Percentiles rank a stretch among this genome's conserved stretches.
phyloP scores from a whole-genome alignment of 345 rosid species.

The Citrus unshiu region DNA sequence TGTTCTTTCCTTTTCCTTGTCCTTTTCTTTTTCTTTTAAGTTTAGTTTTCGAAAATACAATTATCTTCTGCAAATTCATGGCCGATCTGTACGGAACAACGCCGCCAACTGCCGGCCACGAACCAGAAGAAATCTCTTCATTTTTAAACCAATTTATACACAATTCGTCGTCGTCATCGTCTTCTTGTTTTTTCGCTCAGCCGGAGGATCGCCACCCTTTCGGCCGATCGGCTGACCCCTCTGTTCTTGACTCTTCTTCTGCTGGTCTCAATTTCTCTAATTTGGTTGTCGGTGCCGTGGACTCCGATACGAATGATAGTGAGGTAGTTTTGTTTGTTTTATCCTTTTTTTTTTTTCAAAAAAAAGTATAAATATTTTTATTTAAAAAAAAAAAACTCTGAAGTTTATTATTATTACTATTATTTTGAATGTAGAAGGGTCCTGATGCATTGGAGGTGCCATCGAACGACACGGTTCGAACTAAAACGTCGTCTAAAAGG shows the following conservation, averaged over 20 bases:
- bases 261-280: constrained; percentile 22
- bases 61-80: constrained; percentile 24
- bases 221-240: constrained; percentile 11
- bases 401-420: not conserved
- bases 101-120: constrained; percentile 28
- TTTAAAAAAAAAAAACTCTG: not conserved
- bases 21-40: not conserved
- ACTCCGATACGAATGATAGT: constrained; percentile 31
- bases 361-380: not conserved
- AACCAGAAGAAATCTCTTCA: constrained; percentile 46
- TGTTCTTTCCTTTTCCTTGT: not conserved
- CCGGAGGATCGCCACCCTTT: constrained; percentile 22
- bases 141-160: constrained; percentile 46
- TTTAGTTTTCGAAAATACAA: not conserved
- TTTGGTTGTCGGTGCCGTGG: not conserved
- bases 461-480: constrained; percentile 20
- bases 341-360: no score
- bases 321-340: constrained; percentile 25
- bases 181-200: constrained; percentile 17
- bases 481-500: constrained; percentile 52
- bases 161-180: constrained; percentile 29
- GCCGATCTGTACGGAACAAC: constrained; percentile 54
- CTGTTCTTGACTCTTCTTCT: constrained; percentile 4
- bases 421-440: constrained; percentile 25
- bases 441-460: constrained; percentile 34